Evolutionary conservation across 208 protist genomes (phyloP), one percentile per base, ranked within the genome.

Genomic region (Borovskyia barvae): DNA sequence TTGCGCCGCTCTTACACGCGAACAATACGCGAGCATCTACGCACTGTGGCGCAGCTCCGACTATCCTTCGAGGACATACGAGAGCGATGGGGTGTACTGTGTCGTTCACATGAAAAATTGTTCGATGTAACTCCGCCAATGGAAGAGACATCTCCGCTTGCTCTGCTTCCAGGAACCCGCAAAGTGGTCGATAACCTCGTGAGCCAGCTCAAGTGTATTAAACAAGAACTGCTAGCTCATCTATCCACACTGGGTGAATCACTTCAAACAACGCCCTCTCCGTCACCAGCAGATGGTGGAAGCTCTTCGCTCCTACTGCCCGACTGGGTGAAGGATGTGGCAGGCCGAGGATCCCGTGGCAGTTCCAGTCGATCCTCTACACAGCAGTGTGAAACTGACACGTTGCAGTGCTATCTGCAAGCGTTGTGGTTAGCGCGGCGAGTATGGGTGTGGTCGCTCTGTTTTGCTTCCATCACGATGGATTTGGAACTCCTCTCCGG

Each of bases 401-500:
- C 32, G 35, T 43, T 28, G 37, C 11, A 11, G n/a, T n/a, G 11
- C 15, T 73, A 73, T n/a, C 35, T 73, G 17, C 15, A 41, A 30
- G 51, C 58, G 6, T 2, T 73, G 28, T 61, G 46, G 24, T 63
- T 75, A n/a, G 57, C 66, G 5, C 52, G 66, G 11, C 64, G 73
- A 17, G 85, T 87, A 30, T 92, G 79, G 71, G 56, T 84, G 32
- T 87, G 82, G 77, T 74, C 66, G 0, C 24, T 92, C 7, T 75
- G 72, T 24, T 39, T 93, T 9, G 58, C 77, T 0, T 57, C 66
- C 17, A 19, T 75, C 29, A 14, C 68, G 6, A 73, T 67, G 37
- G 87, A 93, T 59, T 19, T 90, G 33, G 87, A 93, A 40, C 52
- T 86, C 20, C 65, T 93, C 3, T 77, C 72, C 2, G 57, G 69